Percentiles rank a stretch among this genome's conserved stretches.
These are phyloP conservation scores for Cucumis variabilis DNA, from an alignment of 331 rosid species.

Conservation along the genomic window DNA sequence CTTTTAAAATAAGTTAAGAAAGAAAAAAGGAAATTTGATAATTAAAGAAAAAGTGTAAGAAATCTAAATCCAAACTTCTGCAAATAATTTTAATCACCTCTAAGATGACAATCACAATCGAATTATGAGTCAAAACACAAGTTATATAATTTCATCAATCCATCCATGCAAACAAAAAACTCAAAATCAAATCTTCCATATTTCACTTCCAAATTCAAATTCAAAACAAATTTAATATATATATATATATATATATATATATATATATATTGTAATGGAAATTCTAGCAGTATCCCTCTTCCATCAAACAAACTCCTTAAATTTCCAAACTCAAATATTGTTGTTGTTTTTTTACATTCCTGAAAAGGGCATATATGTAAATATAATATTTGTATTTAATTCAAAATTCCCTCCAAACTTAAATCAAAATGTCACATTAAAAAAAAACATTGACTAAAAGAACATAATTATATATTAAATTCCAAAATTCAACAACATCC, in stretches of 20 bases:
- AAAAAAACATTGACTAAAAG: neutral
- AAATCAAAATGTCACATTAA: slow-evolving; percentile 12
- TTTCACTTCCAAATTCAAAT: neutral
- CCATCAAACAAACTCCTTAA: neutral
- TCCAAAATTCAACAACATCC: slow-evolving; percentile 11
- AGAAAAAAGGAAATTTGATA: no score
- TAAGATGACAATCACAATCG: neutral
- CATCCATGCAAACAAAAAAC: neutral
- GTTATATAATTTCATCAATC: neutral
- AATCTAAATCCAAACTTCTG: no score
- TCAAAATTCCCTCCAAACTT: slow-evolving; percentile 25
- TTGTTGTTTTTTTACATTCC: no score
- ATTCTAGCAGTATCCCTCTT: neutral
- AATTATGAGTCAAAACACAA: neutral
- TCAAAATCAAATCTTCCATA: no score
- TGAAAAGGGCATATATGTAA: neutral
- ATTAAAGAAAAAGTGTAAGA: no score
- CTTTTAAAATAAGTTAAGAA: no score
- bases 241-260: no score
- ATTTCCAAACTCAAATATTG: neutral
- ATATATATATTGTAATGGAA: neutral
- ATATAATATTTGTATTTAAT: neutral
- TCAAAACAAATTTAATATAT: no score
- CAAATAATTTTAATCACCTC: neutral
- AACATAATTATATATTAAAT: slow-evolving; percentile 22